A percentile compares a stretch with the other conserved stretches of the same genome.
These are phyloP conservation scores for Solanum peruvianum DNA, from an alignment of 257 asterid species.

Conservation along the genomic window DNA sequence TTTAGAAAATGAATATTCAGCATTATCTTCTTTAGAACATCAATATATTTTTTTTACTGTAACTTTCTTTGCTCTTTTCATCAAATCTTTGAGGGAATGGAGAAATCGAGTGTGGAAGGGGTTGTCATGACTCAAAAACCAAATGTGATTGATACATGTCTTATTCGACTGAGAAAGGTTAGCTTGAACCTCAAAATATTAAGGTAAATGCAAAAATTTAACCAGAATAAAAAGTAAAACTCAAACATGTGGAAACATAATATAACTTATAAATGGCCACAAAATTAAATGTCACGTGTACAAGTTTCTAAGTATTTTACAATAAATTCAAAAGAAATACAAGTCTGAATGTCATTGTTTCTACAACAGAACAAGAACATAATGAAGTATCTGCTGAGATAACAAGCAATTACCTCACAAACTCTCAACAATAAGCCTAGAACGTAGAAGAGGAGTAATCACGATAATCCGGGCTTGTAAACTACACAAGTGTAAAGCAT, in stretches of 20 bases:
- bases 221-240: neutral
- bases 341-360: neutral
- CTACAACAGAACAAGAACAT: neutral
- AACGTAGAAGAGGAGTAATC: neutral
- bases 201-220: too few relatives aligned
- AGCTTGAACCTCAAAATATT: too few relatives aligned
- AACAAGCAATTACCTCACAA: neutral
- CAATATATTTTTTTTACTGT: too few relatives aligned
- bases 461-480: neutral
- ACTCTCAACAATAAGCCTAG: neutral
- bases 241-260: neutral
- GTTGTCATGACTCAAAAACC: too few relatives aligned
- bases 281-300: neutral
- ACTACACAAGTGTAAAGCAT: neutral
- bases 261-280: neutral
- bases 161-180: too few relatives aligned
- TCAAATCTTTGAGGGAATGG: too few relatives aligned
- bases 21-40: too few relatives aligned
- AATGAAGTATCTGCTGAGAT: neutral
- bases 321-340: too few relatives aligned
- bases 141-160: too few relatives aligned
- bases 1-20: too few relatives aligned
- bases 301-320: neutral
- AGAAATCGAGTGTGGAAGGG: too few relatives aligned
- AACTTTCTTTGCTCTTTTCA: too few relatives aligned